Evolutionary conservation across 352 stramenopile genomes (phyloP), one percentile per base, ranked within the genome.

Genomic region (Pythium inflatum): DNA sequence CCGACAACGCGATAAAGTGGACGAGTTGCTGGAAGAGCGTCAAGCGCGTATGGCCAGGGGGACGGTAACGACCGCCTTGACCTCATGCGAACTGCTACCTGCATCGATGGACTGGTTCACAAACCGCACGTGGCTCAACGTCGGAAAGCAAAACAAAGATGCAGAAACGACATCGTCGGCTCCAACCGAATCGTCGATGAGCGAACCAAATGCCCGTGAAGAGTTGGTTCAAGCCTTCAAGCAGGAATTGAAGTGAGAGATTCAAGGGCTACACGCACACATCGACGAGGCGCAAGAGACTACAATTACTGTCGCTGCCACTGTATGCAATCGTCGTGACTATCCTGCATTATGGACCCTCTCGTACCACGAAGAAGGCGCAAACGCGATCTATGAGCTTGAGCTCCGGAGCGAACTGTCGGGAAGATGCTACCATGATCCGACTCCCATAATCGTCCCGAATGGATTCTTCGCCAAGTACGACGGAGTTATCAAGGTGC

Each of bases 261-360:
- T 43, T 43, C 36, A 43, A 43, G 36, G 16, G 16, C 9, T 43
- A 16, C 36, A 43, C 36, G 16, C 36, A 43, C 36, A 43, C 16
- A 9, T 43, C n/a, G 41, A 50, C 41, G 41, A 50, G 6, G 16
- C 20, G 14, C 7, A 59, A 30, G 31, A 48, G 30, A 14, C 27
- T 12, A 24, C 30, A 25, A 53, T 67, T 24, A 67, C 31, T 2
- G 16, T 60, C 1, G 14, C 48, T 6, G 60, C 61, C 28, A 49
- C 14, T 2, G 28, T 12, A 20, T 48, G 28, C 22, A 62, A 68
- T 55, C 62, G 30, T 20, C n/a, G 43, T 3, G 22, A 55, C 34
- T 71, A 66, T 31, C 64, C 64, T 22, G 64, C 53, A 12, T 12
- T 71, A 30, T 71, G 64, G 64, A 66, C 54, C 16, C 25, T 71